Base-by-base conservation (phyloP, 305 asterid genomes). In the Stenogyne calaminthoides region DNA sequence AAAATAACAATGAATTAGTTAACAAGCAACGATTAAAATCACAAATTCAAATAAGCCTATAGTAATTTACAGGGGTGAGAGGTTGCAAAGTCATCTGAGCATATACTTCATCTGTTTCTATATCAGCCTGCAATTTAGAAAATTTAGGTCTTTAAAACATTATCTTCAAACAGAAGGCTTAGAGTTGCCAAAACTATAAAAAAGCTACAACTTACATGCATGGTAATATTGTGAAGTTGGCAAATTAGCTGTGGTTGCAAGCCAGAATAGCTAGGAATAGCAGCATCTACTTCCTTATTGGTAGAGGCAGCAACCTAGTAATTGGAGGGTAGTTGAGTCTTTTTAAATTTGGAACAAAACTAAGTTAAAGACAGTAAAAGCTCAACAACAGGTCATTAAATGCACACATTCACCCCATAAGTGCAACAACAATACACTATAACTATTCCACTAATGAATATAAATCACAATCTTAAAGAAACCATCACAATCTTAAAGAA, bases 81-180 rank as follows among this genome's bases (percentile, higher is more conserved):
- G 99, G 98, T 69, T 91, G 99, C 92, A 94, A 78, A 42, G 98
- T 91, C 98, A 93, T 84, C 81, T 93, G 98, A 25, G 98, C 95
- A 75, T 93, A 91, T 11, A 92, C 98, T 85, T 93, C 98, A 78
- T 94, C 98, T 6, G 98, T 94, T 77, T 94, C 98, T 44, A 86
- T 82, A 75, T 94, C 98, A 14, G 98, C 99, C 99, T 94, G 97
- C 77, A 83, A 79, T 68, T 66, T 60, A 22, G 64, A 8, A 74
- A 71, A 20, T 46, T 22, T 25, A 16, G 37, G 54, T 62, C 42
- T 52, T 27, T 42, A 57, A 42, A 5, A 25, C 14, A 34, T 64
- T 20, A 72, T 14, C 46, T 37, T 20, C 5, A 8, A 8, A 71
- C 20, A 67, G 20, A 15, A 78, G 36, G 27, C 46, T 22, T 51